These are phyloP conservation scores for Lathyrus tuberosus DNA, from an alignment of 306 rosid genomes.

Conservation along the genomic window DNA sequence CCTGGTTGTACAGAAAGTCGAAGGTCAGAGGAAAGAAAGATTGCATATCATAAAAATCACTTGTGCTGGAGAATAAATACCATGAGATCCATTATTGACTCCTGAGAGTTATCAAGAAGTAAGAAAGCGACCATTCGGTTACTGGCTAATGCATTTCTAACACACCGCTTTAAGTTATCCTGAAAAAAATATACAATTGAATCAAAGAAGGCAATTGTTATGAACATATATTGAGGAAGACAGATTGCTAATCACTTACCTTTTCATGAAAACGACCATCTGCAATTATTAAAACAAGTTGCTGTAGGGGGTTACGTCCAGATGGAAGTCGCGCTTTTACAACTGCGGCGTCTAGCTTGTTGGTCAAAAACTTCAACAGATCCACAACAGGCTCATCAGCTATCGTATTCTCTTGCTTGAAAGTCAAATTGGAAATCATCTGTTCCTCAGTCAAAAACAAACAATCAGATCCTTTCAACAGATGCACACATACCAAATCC, in stretches of 20 bases:
- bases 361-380: slow-evolving; percentile 65
- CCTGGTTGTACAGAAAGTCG: slow-evolving; percentile 51
- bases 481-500: not conserved
- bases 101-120: slow-evolving; percentile 70
- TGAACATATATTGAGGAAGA: not conserved
- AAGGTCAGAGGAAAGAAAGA: not conserved
- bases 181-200: slow-evolving; percentile 35
- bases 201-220: not conserved
- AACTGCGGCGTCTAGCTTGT: slow-evolving; percentile 72
- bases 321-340: slow-evolving; percentile 83
- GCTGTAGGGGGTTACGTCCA: slow-evolving; percentile 80
- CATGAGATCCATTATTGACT: slow-evolving; percentile 67
- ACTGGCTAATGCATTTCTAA: slow-evolving; percentile 59
- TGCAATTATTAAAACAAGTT: slow-evolving; percentile 84
- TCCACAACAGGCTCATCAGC: slow-evolving; percentile 82
- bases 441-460: slow-evolving; percentile 41
- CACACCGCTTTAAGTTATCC: slow-evolving; percentile 63
- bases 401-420: slow-evolving; percentile 85
- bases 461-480: slow-evolving; percentile 33
- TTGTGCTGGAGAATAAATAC: slow-evolving; percentile 36
- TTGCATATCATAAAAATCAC: slow-evolving; percentile 10
- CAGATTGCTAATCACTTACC: slow-evolving; percentile 43
- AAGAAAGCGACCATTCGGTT: slow-evolving; percentile 89
- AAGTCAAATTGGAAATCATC: slow-evolving; percentile 88
- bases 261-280: slow-evolving; percentile 83